Percentiles rank a stretch among this genome's conserved stretches.
These are phyloP conservation scores for Rasamsonia emersonii DNA, from an alignment of 2,329 filamentous ascomycete species.

Conservation along the genomic window DNA sequence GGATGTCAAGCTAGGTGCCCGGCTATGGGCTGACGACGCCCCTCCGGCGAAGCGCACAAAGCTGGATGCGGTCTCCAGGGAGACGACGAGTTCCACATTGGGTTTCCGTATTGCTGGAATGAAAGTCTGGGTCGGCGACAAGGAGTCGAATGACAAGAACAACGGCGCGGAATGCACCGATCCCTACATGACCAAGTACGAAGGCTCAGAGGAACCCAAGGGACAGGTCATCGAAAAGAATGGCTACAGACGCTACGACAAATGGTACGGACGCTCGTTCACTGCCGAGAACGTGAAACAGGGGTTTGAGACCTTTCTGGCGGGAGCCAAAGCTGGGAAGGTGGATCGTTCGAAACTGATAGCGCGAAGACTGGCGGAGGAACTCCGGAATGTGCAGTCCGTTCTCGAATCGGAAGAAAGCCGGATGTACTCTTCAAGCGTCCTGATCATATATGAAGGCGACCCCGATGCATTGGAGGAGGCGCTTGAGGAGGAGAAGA, in stretches of 20 bases:
- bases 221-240: slow-evolving; percentile 38
- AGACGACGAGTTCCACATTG: slow-evolving; percentile 52
- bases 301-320: slow-evolving; percentile 51
- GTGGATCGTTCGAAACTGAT: slow-evolving; percentile 37
- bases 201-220: slow-evolving; percentile 39
- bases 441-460: slow-evolving; percentile 60
- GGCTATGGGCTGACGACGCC: slow-evolving; percentile 72
- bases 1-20: slow-evolving; percentile 81
- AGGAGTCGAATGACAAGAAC: slow-evolving; percentile 23
- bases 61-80: slow-evolving; percentile 50
- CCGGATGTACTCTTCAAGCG: slow-evolving; percentile 58
- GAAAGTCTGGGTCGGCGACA: slow-evolving; percentile 46
- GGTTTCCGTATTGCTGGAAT: slow-evolving; percentile 59
- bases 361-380: slow-evolving; percentile 30
- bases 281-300: slow-evolving; percentile 45
- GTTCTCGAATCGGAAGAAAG: slow-evolving; percentile 51
- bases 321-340: slow-evolving; percentile 32
- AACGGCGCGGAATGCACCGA: slow-evolving; percentile 18
- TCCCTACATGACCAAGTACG: slow-evolving; percentile 30
- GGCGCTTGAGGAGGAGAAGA: slow-evolving; percentile 38
- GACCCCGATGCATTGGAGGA: slow-evolving; percentile 47
- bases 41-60: slow-evolving; percentile 49
- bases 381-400: slow-evolving; percentile 37
- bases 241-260: slow-evolving; percentile 54
- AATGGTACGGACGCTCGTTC: slow-evolving; percentile 56